These are phyloP conservation scores for Fusarium brachygibbosum DNA, from an alignment of 2,329 filamentous ascomycete species.

Conservation along the genomic window DNA sequence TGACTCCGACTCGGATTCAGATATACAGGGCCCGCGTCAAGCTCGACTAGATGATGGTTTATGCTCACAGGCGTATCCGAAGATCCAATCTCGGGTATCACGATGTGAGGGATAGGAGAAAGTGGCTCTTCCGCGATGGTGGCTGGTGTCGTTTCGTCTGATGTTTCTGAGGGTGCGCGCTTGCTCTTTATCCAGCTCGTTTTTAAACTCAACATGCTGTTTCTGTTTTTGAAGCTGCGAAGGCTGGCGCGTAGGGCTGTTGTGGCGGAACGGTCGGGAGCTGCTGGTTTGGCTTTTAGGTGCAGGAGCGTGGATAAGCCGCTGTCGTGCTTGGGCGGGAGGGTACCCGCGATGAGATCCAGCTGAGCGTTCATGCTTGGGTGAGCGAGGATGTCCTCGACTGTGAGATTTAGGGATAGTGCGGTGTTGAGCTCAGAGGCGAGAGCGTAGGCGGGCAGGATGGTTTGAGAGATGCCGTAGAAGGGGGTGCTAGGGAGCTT, in stretches of 20 bases:
- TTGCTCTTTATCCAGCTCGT: conserved; percentile 50
- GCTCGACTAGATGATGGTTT: conserved; percentile 6
- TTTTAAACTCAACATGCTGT: conserved; percentile 46
- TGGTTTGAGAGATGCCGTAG: conserved; percentile 64
- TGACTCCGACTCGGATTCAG: neutral
- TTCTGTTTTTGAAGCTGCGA: conserved; percentile 37
- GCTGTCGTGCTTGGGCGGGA: conserved; percentile 35
- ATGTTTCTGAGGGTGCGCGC: neutral
- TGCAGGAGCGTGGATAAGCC: conserved; percentile 32
- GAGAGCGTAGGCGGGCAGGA: conserved; percentile 63
- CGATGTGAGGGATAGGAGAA: conserved; percentile 7
- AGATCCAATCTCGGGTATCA: conserved; percentile 7
- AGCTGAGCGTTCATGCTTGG: conserved; percentile 65
- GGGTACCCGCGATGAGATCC: conserved; percentile 56
- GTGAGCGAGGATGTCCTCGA: conserved; percentile 64
- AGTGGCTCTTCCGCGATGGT: neutral
- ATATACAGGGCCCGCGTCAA: neutral
- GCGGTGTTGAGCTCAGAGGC: conserved; percentile 60
- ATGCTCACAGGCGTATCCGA: conserved; percentile 13
- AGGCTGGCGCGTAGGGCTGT: conserved; percentile 40
- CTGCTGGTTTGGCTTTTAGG: conserved; percentile 6
- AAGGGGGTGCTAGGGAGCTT: conserved; percentile 63
- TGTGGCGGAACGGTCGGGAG: conserved; percentile 12
- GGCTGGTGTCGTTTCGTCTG: neutral
- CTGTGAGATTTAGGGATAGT: conserved; percentile 58